Conservation (phyloP, 2,329 filamentous ascomycete species). For the Alternaria rosae region DNA sequence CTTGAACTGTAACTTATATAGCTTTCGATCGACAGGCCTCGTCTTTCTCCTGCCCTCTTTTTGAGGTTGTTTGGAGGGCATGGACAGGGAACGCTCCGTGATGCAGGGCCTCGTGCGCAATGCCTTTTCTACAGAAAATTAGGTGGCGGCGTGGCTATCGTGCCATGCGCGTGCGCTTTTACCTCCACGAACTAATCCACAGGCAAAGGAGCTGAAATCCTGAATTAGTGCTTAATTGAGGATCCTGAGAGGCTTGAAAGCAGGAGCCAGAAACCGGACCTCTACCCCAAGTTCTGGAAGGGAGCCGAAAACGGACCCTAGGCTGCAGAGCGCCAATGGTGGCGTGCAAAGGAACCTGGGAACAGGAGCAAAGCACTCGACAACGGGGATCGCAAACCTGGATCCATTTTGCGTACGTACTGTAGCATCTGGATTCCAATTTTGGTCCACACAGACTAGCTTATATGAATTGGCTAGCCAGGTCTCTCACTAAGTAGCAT, state of each 20-base stretch:
- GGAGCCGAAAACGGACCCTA: too few relatives aligned
- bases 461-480: slow-evolving; percentile 2
- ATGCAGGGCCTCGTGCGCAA: not conserved
- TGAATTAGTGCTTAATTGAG: too few relatives aligned
- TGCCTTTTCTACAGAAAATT: not conserved
- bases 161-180: too few relatives aligned
- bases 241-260: too few relatives aligned
- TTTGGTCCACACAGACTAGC: slow-evolving; percentile 1
- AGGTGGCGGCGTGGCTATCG: too few relatives aligned
- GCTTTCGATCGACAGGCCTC: slow-evolving; percentile 6
- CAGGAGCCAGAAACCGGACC: too few relatives aligned
- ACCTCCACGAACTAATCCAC: too few relatives aligned
- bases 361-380: slow-evolving; percentile 3
- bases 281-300: too few relatives aligned
- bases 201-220: too few relatives aligned
- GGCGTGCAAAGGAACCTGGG: not conserved
- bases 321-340: too few relatives aligned
- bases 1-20: not conserved
- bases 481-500: not conserved
- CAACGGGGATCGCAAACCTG: not conserved
- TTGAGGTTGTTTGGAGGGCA: not conserved
- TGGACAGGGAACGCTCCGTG: slow-evolving; percentile 2
- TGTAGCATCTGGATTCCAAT: not conserved
- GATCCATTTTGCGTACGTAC: not conserved
- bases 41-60: slow-evolving; percentile 2